Evolutionary conservation across 2,329 filamentous ascomycete species (phyloP), one percentile per base, ranked within the genome.

Genomic region (Phaeophleospora eucalypticola): DNA sequence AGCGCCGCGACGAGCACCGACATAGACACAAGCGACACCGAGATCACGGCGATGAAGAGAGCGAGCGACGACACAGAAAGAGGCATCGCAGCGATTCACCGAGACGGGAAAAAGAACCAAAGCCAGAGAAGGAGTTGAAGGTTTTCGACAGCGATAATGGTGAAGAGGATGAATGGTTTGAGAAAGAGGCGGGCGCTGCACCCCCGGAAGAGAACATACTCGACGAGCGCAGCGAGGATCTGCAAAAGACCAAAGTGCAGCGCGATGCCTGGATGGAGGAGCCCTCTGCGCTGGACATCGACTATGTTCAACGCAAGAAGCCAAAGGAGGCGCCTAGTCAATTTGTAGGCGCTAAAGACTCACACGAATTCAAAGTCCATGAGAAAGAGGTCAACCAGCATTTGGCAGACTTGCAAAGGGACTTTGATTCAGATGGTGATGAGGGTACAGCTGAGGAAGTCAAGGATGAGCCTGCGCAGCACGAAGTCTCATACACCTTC

Each of bases 181-280:
- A 71, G 56, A 78, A 69, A 59, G 74, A 69, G 39, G 56, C 60
- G 58, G 71, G 61, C 35, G 65, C 60, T 45, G 67, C 68, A 6
- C 63, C 64, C 34, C 65, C 70, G 12, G 61, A 65, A n/a, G 70
- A 73, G 36, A 65, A 71, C n/a, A 62, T 66, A 4, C 54, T 73
- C n/a, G 72, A 74, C 44, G 61, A 68, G 27, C 64, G 68, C 48
- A 61, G 71, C 12, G 64, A 69, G 44, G 61, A 68, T 44, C 56
- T 66, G 16, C 61, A 62, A 15, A 53, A 59, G 52, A 56, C 67
- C 62, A 49, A 68, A 1, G 60, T 83, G 24, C 78, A 83, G 56
- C 81, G 94, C 53, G 93, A 97, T 66, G 81, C 86, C 0, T 98
- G 94, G 90, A 98, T 98, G 93, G 84, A 89, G 49, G 85, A 85